Base-by-base conservation (phyloP, 1,284 basidiomycete genomes). In the Cutaneotrichosporon sp. region DNA sequence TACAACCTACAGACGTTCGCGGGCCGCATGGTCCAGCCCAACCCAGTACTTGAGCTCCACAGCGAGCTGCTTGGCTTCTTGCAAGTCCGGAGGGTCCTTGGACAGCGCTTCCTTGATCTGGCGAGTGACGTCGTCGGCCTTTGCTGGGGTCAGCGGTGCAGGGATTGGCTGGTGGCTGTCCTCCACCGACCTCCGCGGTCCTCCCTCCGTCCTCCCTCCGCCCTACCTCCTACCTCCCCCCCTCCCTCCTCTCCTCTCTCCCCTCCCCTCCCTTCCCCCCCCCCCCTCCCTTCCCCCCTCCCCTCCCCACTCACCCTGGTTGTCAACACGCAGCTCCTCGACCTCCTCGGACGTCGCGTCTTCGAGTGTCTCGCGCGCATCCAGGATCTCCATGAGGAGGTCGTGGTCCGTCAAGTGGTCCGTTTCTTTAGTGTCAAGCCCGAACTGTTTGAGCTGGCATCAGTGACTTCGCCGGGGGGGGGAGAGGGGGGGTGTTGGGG, bases 331-430 rank as follows among this genome's bases (percentile, higher is more conserved):
- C 34, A 95, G 81, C 7, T 67, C 66, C 18, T 84, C 82, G 2
- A 92, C 84, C 26, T 84, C 81, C 32, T 86, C 82, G 14, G 82
- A 81, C 14, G 76, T 66, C 0, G 90, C 87, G 40, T 86, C 85
- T 65, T 93, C 91, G 31, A 97, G 84, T 50, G 84, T 83, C 79
- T 96, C 92, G 53, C 91, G 81, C n/a, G 84, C 85, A 70, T 92
- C 89, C 85, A 97, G 88, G 52, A 96, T 86, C 70, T 90, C 86
- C 76, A 85, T 84, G 65, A 97, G 84, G 56, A 97, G 85, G 56
- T 83, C 85, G 38, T 86, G 81, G 74, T 96, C 90, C 8, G 89
- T 86, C 32, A 90, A 76, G 60, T 87, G 85, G 70, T 97, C 93
- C n/a, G 82, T 83, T 79, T 96, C 93, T 4, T 82, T 82, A 34